A percentile compares a stretch with the other conserved stretches of the same genome.
Evolutionary conservation across 495 filamentous ascomycete genomes (phyloP).

Genomic region (Neurospora sp.): DNA sequence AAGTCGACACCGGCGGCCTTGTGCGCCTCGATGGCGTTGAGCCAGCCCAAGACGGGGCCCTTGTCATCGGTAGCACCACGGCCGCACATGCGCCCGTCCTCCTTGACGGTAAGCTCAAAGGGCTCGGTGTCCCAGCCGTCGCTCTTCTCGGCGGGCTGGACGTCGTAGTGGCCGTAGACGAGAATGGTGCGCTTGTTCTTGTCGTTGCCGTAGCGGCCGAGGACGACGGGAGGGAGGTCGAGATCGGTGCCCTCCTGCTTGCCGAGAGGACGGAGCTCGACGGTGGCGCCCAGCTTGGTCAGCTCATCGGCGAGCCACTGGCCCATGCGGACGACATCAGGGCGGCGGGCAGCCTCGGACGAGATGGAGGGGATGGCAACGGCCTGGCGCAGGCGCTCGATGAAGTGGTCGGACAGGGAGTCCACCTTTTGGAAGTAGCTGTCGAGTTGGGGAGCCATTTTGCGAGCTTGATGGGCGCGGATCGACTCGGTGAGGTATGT

Average conservation of each 20-base stretch:
- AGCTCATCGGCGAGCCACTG: slow-evolving; percentile 81
- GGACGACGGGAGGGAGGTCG: slow-evolving; percentile 82
- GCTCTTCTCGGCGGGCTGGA: slow-evolving; percentile 85
- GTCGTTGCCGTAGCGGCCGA: slow-evolving; percentile 85
- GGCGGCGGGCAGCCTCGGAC: slow-evolving; percentile 75
- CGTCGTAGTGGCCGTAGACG: slow-evolving; percentile 98
- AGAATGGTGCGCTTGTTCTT: slow-evolving; percentile 87
- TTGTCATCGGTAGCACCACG: slow-evolving; percentile 97
- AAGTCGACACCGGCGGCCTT: slow-evolving; percentile 87
- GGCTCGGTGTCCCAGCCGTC: slow-evolving; percentile 97
- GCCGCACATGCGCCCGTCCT: slow-evolving; percentile 88
- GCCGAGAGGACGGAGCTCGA: slow-evolving; percentile 73
- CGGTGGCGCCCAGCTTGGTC: slow-evolving; percentile 69
- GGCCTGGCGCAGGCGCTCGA: slow-evolving; percentile 82
- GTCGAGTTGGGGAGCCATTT: slow-evolving; percentile 78
- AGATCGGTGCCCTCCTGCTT: slow-evolving; percentile 86
- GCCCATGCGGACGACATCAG: slow-evolving; percentile 93
- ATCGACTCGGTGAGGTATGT: slow-evolving; percentile 37
- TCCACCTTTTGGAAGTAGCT: slow-evolving; percentile 88
- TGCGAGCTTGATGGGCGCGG: slow-evolving; percentile 44
- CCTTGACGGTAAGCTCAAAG: slow-evolving; percentile 79
- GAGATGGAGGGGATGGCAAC: slow-evolving; percentile 96
- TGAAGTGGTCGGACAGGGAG: slow-evolving; percentile 66
- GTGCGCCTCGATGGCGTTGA: slow-evolving; percentile 97
- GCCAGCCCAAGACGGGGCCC: slow-evolving; percentile 93